Conservation (phyloP, 352 stramenopile genomes). For the Globisporangium solare region DNA sequence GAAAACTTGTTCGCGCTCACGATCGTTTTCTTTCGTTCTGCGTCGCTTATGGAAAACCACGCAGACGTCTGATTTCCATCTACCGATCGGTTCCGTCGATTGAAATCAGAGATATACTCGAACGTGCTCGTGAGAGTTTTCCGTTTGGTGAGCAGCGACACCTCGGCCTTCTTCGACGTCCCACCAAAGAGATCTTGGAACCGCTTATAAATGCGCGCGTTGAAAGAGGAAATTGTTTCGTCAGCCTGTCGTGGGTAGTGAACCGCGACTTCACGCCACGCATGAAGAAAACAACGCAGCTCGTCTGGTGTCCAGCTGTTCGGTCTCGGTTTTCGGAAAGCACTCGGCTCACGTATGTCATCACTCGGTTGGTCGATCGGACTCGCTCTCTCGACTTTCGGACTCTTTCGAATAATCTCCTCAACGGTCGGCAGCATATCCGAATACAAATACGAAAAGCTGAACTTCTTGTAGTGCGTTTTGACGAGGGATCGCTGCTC, state of each 20-base stretch:
- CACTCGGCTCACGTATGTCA: too few relatives aligned
- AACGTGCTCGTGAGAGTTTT: conserved; percentile 11
- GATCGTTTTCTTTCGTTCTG: conserved; percentile 16
- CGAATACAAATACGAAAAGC: conserved; percentile 13
- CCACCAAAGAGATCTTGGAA: conserved; percentile 4
- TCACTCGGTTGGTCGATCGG: too few relatives aligned
- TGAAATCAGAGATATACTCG: conserved; percentile 15
- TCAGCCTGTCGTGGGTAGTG: background rate
- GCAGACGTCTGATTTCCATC: too few relatives aligned
- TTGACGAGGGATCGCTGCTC: conserved; percentile 14
- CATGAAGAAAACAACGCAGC: conserved; percentile 4
- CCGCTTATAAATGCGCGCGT: conserved; percentile 8
- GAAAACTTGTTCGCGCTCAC: conserved; percentile 11
- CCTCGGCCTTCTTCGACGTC: conserved; percentile 2
- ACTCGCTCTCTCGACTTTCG: too few relatives aligned
- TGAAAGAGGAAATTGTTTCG: conserved; percentile 6
- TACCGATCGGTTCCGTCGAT: conserved; percentile 10
- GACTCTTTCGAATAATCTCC: conserved; percentile 7
- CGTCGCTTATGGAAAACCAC: conserved; percentile 14
- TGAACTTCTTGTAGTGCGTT: conserved; percentile 13
- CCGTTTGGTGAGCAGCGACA: conserved; percentile 10
- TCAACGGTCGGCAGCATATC: conserved; percentile 8
- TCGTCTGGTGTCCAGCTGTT: conserved; percentile 14
- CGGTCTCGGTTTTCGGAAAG: conserved; percentile 4
- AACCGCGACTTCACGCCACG: conserved; percentile 5